These are phyloP conservation scores for Nasturtium officinale DNA, from an alignment of 345 rosid species.

Conservation along the genomic window DNA sequence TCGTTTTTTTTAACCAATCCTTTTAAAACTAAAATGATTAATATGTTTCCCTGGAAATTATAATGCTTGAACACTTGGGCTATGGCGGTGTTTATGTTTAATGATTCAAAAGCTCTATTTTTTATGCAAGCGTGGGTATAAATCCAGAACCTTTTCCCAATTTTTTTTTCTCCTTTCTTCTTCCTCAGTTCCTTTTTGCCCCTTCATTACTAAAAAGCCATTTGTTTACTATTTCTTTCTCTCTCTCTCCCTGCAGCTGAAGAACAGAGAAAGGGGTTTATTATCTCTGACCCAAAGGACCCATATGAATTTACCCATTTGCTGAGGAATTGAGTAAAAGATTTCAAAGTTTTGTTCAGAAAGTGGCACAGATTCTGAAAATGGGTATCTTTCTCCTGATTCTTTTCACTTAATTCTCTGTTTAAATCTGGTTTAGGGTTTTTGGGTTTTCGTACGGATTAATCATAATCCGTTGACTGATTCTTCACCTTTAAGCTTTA, in stretches of 20 bases:
- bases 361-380: constrained; percentile 75
- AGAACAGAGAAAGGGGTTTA: constrained; percentile 43
- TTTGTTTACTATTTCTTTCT: constrained; percentile 39
- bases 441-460: constrained; percentile 58
- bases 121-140: constrained; percentile 99
- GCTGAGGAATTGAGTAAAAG: constrained; percentile 49
- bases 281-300: constrained; percentile 43
- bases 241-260: constrained; percentile 39
- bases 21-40: constrained; percentile 23
- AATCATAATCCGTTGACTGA: constrained; percentile 66
- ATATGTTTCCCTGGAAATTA: constrained; percentile 2
- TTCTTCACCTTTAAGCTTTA: constrained; percentile 45
- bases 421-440: constrained; percentile 71
- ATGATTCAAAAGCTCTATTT: constrained; percentile 85
- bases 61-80: constrained; percentile 56
- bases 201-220: constrained; percentile 40
- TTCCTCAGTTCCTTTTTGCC: constrained; percentile 41
- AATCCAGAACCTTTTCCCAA: constrained; percentile 59
- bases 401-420: constrained; percentile 51
- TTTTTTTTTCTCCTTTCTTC: constrained; percentile 30
- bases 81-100: constrained; percentile 80
- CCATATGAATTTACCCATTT: constrained; percentile 48
- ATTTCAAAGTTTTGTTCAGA: constrained; percentile 45
- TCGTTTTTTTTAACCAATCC: not conserved
- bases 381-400: constrained; percentile 72